Percentiles rank a stretch among this genome's conserved stretches.
Evolutionary conservation across 179 eudicot species (phyloP).

Genomic region (Beta corolliflora): DNA sequence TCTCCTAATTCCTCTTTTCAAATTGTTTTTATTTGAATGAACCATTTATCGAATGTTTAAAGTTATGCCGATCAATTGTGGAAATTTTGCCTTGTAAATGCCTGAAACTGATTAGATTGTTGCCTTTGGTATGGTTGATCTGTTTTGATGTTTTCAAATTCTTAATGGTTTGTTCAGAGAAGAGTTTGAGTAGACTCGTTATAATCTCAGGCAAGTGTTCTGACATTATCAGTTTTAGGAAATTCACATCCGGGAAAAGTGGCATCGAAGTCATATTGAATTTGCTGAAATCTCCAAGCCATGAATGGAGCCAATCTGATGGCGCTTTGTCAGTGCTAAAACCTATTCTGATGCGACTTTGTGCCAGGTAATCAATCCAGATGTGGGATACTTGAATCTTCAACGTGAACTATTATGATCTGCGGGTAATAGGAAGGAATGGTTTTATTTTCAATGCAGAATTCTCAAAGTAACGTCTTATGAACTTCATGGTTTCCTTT

Average conservation of each 20-base stretch:
- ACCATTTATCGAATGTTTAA: not conserved
- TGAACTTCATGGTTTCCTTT: not conserved
- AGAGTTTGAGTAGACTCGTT: not conserved
- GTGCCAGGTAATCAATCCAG: constrained; percentile 61
- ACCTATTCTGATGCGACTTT: constrained; percentile 76
- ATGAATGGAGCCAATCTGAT: constrained; percentile 68
- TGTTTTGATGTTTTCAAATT: not conserved
- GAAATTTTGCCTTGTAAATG: not conserved
- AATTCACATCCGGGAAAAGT: constrained; percentile 44
- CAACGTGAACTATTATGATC: not conserved
- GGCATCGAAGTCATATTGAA: constrained; percentile 66
- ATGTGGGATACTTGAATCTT: not conserved
- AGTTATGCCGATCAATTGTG: not conserved
- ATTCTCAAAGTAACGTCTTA: not conserved
- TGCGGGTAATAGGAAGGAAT: not conserved
- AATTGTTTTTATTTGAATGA: not conserved
- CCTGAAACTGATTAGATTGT: not conserved
- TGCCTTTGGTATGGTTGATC: not conserved
- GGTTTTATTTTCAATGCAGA: not conserved
- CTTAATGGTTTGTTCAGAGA: not conserved
- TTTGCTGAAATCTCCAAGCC: constrained; percentile 55
- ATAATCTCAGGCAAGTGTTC: not conserved
- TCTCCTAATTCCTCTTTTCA: not conserved
- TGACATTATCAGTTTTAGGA: constrained; percentile 43
- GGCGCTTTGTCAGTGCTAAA: constrained; percentile 41